Base-by-base conservation (phyloP, 2,329 filamentous ascomycete species). In the Fusarium acutatum region DNA sequence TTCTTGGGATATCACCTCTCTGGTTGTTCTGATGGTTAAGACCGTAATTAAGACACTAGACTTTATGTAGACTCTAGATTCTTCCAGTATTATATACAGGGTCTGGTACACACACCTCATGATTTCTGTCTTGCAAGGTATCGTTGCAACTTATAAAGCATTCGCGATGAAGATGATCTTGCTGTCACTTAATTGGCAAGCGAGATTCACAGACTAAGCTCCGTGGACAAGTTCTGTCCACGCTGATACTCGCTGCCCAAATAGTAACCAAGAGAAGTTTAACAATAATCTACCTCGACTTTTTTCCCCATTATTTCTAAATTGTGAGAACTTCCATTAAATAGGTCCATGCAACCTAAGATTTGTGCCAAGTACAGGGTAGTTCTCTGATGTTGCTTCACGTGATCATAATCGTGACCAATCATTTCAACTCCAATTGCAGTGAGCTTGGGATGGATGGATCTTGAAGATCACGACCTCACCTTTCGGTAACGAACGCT, bases 391-490 rank as follows among this genome's bases (percentile, higher is more conserved):
- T 3, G 0, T 7, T 10, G 1, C 2, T 0, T 64, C 78, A 79
- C 77, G 78, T 79, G 78, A 79, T 35, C 4, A 2, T 0, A 4
- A 12, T 32, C 22, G 59, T 60, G 67, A 60, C 78, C 76, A 79
- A 78, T 78, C 74, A 78, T 34, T 49, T 67, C 49, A n/a, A 46
- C 54, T 68, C 58, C 72, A 79, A 78, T 79, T 77, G 69, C 59
- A 76, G 72, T 70, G 73, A 78, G 73, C 75, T 79, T 73, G 67
- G 73, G 59, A 66, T 62, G 73, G 59, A 66, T 62, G 59, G 67
- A 77, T 74, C 75, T 67, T 71, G 59, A 75, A 69, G 75, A 75
- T 72, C 78, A 79, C 75, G 71, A 78, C 75, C 72, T 75, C 76
- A 74, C 62, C 66, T 64, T 74, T 70, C 76, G 67, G 60, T 69